Conservation (phyloP, 2,329 filamentous ascomycete species). For the Sclerotinia spermophila region DNA sequence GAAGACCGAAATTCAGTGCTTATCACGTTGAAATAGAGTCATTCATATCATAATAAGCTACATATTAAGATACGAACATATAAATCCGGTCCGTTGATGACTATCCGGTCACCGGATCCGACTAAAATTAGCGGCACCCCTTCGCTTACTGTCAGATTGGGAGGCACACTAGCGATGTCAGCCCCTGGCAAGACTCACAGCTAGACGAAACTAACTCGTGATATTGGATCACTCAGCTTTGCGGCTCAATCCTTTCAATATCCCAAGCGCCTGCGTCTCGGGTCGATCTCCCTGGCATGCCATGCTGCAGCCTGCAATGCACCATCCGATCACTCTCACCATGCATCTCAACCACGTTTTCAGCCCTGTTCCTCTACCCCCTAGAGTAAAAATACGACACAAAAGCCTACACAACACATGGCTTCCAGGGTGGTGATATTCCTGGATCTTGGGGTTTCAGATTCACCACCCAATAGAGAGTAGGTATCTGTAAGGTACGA, state of each 20-base stretch:
- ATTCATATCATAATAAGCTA: background rate
- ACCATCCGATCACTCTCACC: background rate
- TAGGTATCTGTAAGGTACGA: slow-evolving; percentile 6
- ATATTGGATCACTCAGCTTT: background rate
- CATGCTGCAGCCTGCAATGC: no score
- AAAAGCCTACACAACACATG: background rate
- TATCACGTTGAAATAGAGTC: background rate
- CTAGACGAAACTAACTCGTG: background rate
- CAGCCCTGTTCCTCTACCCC: background rate
- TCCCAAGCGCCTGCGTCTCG: background rate
- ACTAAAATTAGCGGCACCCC: background rate
- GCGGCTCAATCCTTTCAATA: background rate
- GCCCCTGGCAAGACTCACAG: background rate
- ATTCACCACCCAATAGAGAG: background rate
- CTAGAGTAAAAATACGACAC: background rate
- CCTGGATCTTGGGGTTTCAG: background rate
- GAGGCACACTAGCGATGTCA: background rate
- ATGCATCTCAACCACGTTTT: slow-evolving; percentile 11
- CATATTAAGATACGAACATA: background rate
- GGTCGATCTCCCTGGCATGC: background rate
- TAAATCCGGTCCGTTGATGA: background rate
- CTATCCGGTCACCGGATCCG: slow-evolving; percentile 8
- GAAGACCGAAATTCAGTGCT: background rate
- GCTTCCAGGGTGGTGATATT: background rate
- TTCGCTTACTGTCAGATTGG: slow-evolving; percentile 15